Evolutionary conservation across 2,329 filamentous ascomycete species (phyloP).

Genomic region (Diaporthe sp.): DNA sequence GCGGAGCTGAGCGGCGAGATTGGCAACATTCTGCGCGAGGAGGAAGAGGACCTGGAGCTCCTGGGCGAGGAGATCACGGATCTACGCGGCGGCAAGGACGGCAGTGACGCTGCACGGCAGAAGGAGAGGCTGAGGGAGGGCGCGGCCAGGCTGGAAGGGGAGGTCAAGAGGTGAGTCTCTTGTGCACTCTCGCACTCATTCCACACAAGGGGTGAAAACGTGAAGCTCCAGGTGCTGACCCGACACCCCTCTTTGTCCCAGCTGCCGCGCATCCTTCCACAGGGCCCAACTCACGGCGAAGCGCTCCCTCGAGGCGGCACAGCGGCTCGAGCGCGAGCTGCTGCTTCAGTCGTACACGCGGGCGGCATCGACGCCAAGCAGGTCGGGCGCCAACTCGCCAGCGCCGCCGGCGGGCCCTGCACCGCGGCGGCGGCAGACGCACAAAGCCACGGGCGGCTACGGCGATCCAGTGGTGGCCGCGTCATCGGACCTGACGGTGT

Average conservation of each 20-base stretch:
- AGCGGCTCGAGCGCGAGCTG: conserved; percentile 80
- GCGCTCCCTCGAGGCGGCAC: conserved; percentile 78
- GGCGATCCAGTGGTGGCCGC: conserved; percentile 82
- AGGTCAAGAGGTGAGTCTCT: conserved; percentile 74
- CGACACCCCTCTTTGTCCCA: conserved; percentile 44
- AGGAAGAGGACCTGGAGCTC: conserved; percentile 87
- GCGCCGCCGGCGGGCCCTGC: conserved; percentile 38
- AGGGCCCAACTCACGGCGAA: conserved; percentile 86
- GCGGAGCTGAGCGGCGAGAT: conserved; percentile 86
- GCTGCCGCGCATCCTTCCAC: conserved; percentile 77
- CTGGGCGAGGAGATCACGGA: conserved; percentile 83
- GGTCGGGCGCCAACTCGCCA: conserved; percentile 53
- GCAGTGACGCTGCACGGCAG: conserved; percentile 70
- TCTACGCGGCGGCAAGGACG: conserved; percentile 64
- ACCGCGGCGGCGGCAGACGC: conserved; percentile 30
- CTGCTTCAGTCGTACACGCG: conserved; percentile 74
- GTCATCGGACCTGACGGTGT: conserved; percentile 85
- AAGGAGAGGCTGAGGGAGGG: conserved; percentile 76
- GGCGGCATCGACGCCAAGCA: conserved; percentile 41
- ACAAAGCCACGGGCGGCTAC: conserved; percentile 52
- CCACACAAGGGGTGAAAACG: no score
- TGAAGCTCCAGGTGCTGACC: conserved; percentile 1
- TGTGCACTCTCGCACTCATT: conserved; percentile 30
- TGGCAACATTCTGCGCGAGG: conserved; percentile 79
- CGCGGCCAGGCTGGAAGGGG: conserved; percentile 74